These are phyloP conservation scores for Lasiosphaeria hispida DNA, from an alignment of 495 filamentous ascomycete species.

Conservation along the genomic window DNA sequence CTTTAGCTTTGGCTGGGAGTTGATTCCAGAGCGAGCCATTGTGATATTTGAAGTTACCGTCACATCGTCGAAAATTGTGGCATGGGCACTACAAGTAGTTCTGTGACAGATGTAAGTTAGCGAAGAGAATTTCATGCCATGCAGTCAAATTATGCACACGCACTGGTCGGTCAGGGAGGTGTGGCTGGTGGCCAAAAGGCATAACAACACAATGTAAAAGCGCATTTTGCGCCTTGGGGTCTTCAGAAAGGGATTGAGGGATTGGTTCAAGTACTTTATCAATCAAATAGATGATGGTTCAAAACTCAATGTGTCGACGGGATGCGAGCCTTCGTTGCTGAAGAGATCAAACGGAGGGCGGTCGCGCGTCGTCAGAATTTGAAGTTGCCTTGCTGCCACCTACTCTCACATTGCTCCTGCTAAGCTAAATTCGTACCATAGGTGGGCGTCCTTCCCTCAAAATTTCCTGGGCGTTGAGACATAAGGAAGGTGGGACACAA, in stretches of 20 bases:
- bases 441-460: conserved; percentile 2
- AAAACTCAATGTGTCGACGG: background rate
- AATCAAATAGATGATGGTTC: background rate
- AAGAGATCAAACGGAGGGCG: conserved; percentile 1
- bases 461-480: too few relatives aligned
- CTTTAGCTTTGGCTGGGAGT: too few relatives aligned
- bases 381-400: background rate
- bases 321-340: conserved; percentile 2
- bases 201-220: background rate
- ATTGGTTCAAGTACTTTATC: too few relatives aligned
- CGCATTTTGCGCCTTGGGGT: too few relatives aligned
- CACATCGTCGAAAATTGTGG: conserved; percentile 3
- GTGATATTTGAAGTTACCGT: too few relatives aligned
- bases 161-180: background rate
- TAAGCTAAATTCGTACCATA: background rate
- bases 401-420: conserved; percentile 4
- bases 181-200: background rate
- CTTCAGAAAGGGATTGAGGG: too few relatives aligned
- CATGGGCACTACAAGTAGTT: background rate
- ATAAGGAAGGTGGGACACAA: background rate
- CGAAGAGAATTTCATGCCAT: too few relatives aligned
- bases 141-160: background rate
- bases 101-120: background rate
- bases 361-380: conserved; percentile 2
- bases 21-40: too few relatives aligned